phyloP scores from a whole-genome alignment of 371 early-diverging fungal species.

The Zychaea mexicana region DNA sequence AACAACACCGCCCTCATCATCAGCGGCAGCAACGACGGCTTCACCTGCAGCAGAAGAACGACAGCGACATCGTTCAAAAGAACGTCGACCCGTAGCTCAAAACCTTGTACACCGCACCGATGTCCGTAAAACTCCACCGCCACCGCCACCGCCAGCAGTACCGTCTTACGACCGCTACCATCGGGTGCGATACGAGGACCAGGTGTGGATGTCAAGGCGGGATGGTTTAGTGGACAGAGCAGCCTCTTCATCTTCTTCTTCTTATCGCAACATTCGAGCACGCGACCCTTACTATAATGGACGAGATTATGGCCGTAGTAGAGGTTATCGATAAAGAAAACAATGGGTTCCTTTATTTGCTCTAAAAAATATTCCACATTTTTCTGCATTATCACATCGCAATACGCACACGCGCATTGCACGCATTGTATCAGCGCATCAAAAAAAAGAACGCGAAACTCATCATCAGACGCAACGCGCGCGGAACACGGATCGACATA shows the following conservation, averaged over 20 bases:
- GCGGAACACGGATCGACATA: background rate
- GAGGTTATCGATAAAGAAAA: constrained; percentile 3
- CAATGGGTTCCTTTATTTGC: background rate
- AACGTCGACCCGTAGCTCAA: background rate
- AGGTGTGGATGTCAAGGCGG: background rate
- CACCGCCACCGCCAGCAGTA: background rate
- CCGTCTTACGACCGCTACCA: constrained; percentile 1
- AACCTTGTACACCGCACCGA: background rate
- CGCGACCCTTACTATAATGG: constrained; percentile 1
- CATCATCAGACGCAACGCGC: background rate
- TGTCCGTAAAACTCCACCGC: background rate
- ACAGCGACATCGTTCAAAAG: background rate
- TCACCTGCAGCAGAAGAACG: background rate
- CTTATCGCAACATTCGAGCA: background rate
- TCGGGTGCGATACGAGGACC: background rate
- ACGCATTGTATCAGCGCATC: background rate
- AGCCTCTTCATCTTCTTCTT: too few relatives aligned
- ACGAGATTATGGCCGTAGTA: background rate
- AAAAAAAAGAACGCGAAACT: background rate
- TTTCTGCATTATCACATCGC: too few relatives aligned
- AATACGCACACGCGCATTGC: too few relatives aligned
- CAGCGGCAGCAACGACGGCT: background rate
- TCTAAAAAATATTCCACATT: background rate
- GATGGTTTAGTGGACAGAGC: constrained; percentile 1
- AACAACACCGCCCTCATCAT: background rate